Base-by-base conservation (phyloP, 129 eudicot species). In the Escallonia herrerae region DNA sequence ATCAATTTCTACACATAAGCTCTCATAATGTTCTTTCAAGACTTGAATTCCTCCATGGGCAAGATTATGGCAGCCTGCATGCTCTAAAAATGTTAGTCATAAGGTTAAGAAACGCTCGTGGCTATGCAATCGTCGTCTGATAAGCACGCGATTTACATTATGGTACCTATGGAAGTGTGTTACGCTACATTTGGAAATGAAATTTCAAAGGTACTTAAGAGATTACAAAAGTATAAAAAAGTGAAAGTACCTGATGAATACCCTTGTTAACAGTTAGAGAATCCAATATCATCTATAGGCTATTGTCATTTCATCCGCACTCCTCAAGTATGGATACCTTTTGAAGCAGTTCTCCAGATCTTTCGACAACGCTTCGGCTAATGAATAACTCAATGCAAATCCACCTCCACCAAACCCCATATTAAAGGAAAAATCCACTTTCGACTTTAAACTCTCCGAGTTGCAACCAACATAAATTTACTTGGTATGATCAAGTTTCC, bases 391-490 rank as follows among this genome's bases (percentile, higher is more conserved):
- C 48, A 81, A 41, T n/a, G 83, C 86, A 2, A 70, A 81, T 60
- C 86, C 86, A 4, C 69, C 86, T 10, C 85, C 85, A 15, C 85
- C 85, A 68, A 72, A 81, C 6, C 82, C 85, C 85, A 81, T 81
- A 48, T 76, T 73, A 59, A 76, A 81, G 12, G 85, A 81, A 55
- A 76, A 81, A 65, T 81, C 85, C 8, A 15, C 68, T 64, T 84
- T 87, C 8, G 87, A 79, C 71, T 76, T 66, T 3, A 80, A 55
- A 44, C 67, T 67, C 64, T 87, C 95, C 5, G 95, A 87, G 6
- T 71, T 63, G 0, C 83, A 83, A 1, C 90, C 90, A 12, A 87
- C 58, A 11, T 83, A 87, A 15, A 79, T 81, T 39, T 83, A 83
- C 52, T 79, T 87, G 0, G 71, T 79, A n/a, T 87, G 95, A 76